Evolutionary conservation across 225 moss, liverwort and hornwort species (phyloP).

Genomic region (Pseudoscleropodium purum): DNA sequence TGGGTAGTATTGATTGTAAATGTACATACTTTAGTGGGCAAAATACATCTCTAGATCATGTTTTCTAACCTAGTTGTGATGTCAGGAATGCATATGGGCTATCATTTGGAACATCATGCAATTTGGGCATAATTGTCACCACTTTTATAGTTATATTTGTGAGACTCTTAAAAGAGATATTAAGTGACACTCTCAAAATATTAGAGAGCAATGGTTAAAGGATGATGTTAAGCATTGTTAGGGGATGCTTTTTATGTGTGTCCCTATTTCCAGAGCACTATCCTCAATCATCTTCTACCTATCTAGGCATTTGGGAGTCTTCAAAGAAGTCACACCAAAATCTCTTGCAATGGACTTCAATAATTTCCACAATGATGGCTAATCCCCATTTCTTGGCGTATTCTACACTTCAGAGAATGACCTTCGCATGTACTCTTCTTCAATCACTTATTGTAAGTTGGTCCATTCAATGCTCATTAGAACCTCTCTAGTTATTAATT

Average conservation of each 20-base stretch:
- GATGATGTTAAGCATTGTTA: too few relatives aligned
- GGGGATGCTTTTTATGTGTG: neutral
- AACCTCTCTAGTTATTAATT: neutral
- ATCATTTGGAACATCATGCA: slow-evolving; percentile 64
- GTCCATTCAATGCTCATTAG: neutral
- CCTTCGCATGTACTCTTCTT: neutral
- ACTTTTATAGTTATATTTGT: neutral
- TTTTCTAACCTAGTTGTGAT: neutral
- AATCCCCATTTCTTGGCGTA: accelerated
- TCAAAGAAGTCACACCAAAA: neutral
- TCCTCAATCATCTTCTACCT: neutral
- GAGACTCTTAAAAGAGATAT: neutral
- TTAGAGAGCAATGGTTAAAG: neutral
- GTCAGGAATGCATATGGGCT: slow-evolving; percentile 52
- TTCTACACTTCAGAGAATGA: accelerated
- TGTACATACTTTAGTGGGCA: neutral
- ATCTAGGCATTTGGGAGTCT: neutral
- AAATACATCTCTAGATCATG: neutral
- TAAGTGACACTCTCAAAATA: too few relatives aligned
- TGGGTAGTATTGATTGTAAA: accelerated
- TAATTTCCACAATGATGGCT: neutral
- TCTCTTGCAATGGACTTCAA: neutral
- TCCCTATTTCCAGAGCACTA: neutral
- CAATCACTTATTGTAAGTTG: neutral
- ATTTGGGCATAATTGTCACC: neutral